Conservation (phyloP, 2,329 filamentous ascomycete genomes). For the Zymoseptoria passerinii region DNA sequence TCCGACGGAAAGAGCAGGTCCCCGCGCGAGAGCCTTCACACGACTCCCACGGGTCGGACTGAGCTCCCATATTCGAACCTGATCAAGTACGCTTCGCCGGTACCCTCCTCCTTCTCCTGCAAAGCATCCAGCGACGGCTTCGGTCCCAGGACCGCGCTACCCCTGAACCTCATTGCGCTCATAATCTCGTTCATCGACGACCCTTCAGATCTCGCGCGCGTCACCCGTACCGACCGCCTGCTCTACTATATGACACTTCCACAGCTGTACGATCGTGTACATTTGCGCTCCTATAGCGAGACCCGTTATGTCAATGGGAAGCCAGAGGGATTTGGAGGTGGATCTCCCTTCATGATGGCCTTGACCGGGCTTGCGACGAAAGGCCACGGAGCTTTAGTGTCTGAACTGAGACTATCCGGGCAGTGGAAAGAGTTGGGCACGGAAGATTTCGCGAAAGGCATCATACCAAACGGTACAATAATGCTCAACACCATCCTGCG, state of each 20-base stretch:
- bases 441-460: constrained; percentile 50
- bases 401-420: constrained; percentile 45
- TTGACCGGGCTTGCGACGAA: constrained; percentile 54
- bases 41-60: not conserved
- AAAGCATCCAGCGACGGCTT: constrained; percentile 1
- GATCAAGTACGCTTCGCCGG: constrained; percentile 21
- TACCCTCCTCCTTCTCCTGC: constrained; percentile 4
- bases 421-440: constrained; percentile 51
- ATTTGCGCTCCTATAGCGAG: constrained; percentile 49
- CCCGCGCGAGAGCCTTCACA: not conserved
- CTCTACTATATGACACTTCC: constrained; percentile 58
- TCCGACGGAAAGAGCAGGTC: not conserved
- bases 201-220: constrained; percentile 48
- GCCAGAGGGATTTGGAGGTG: constrained; percentile 54
- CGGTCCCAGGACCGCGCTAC: constrained; percentile 31
- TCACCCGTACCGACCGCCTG: constrained; percentile 53
- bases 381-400: constrained; percentile 45
- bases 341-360: constrained; percentile 56
- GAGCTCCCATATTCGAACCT: not conserved
- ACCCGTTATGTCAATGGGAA: constrained; percentile 51
- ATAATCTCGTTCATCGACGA: constrained; percentile 52
- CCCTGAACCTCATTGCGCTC: constrained; percentile 50
- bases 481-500: constrained; percentile 54
- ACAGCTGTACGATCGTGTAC: constrained; percentile 50
- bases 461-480: constrained; percentile 57